Evolutionary conservation across 176 grass and related monocot genomes (phyloP).

Genomic region (Eragrostis curvula): DNA sequence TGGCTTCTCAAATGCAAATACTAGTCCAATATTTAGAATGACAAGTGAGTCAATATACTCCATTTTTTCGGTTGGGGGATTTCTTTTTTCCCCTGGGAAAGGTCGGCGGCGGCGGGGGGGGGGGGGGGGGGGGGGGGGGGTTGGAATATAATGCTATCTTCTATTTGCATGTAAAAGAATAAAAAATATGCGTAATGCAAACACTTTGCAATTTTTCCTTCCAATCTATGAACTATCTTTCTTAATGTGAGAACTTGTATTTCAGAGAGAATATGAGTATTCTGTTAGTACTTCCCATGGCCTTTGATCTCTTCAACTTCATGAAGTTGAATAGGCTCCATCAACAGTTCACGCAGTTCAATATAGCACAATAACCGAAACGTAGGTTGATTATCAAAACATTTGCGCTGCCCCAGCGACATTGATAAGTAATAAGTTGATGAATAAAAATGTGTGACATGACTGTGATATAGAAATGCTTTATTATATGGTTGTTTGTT

Average conservation of each 20-base stretch:
- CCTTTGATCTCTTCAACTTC: conserved; percentile 24
- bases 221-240: not conserved
- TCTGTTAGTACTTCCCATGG: not conserved
- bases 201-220: not conserved
- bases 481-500: conserved; percentile 8
- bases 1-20: conserved; percentile 23
- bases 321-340: not conserved
- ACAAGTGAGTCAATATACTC: not conserved
- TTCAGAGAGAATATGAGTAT: not conserved
- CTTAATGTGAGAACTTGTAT: conserved; percentile 18
- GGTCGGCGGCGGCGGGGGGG: no score
- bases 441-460: not conserved
- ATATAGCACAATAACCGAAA: not conserved
- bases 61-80: no score
- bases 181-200: not conserved
- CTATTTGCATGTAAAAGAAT: not conserved
- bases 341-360: conserved; percentile 17
- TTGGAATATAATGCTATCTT: not conserved
- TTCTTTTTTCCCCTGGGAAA: no score
- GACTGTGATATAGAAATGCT: conserved; percentile 6
- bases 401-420: conserved; percentile 8
- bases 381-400: conserved; percentile 14
- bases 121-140: no score
- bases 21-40: not conserved
- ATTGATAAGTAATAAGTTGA: not conserved